Percentiles rank a stretch among this genome's conserved stretches.
Evolutionary conservation across 345 rosid genomes (phyloP).

Genomic region (Populus pruinosa): DNA sequence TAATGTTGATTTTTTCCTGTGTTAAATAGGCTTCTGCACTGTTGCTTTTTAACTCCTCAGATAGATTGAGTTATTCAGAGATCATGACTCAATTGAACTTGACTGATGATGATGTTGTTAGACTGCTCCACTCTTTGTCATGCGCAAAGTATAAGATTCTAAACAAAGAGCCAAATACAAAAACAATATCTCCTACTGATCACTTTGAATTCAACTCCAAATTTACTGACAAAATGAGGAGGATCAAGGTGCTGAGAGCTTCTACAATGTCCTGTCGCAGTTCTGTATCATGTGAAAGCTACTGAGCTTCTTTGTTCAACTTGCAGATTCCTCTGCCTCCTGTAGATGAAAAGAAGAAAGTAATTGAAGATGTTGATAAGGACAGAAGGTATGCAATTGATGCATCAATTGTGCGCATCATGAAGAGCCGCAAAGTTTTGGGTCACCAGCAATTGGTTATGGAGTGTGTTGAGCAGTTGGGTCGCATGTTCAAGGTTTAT

Average conservation of each 20-base stretch:
- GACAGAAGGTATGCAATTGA: constrained; percentile 40
- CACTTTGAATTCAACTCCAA: constrained; percentile 36
- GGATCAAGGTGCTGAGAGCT: constrained; percentile 37
- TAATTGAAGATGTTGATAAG: constrained; percentile 37
- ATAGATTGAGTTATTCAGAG: constrained; percentile 39
- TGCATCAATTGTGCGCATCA: constrained; percentile 45
- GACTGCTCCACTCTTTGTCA: constrained; percentile 44
- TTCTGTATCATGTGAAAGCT: background rate
- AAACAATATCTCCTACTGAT: constrained; percentile 34
- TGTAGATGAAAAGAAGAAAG: constrained; percentile 35
- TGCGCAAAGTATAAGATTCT: constrained; percentile 43
- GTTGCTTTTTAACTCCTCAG: constrained; percentile 38
- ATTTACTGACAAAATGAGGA: constrained; percentile 40
- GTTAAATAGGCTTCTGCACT: constrained; percentile 34
- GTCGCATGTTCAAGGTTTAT: constrained; percentile 34
- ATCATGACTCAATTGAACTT: constrained; percentile 35
- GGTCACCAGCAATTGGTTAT: constrained; percentile 37
- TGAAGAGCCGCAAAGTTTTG: constrained; percentile 47
- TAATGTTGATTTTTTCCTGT: background rate
- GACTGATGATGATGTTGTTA: constrained; percentile 31
- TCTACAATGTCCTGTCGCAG: background rate
- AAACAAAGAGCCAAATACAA: constrained; percentile 34
- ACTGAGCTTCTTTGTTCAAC: background rate
- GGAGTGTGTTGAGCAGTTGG: constrained; percentile 41
- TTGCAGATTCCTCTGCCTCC: constrained; percentile 40